phyloP scores from a whole-genome alignment of 2,329 filamentous ascomycete genomes.

The Fusarium secorum region DNA sequence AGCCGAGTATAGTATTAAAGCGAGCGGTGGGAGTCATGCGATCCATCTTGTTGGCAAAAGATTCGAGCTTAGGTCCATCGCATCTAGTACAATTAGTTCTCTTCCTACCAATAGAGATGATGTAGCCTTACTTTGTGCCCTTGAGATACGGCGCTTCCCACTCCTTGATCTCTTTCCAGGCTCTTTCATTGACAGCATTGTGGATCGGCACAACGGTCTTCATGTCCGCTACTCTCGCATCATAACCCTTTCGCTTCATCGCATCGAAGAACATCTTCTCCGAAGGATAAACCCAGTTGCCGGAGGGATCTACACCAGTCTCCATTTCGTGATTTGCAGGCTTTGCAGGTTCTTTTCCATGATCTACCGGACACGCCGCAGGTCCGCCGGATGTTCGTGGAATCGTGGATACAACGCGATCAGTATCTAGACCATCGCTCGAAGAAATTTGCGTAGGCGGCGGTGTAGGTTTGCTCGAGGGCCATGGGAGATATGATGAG shows the following conservation, averaged over 20 bases:
- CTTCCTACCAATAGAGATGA: fast-evolving
- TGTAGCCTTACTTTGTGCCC: slow-evolving; percentile 60
- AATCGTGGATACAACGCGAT: slow-evolving; percentile 82
- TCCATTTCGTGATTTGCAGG: slow-evolving; percentile 80
- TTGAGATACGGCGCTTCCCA: slow-evolving; percentile 80
- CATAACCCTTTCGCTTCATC: slow-evolving; percentile 89
- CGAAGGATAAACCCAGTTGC: slow-evolving; percentile 97
- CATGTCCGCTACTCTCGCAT: slow-evolving; percentile 78
- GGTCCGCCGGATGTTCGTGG: slow-evolving; percentile 64
- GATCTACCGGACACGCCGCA: slow-evolving; percentile 51
- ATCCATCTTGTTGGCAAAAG: slow-evolving; percentile 77
- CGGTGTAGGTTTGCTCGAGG: slow-evolving; percentile 43
- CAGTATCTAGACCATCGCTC: slow-evolving; percentile 61
- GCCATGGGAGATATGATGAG: slow-evolving; percentile 53
- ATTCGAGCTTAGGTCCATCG: slow-evolving; percentile 83
- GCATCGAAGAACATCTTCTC: slow-evolving; percentile 99
- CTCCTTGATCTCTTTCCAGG: slow-evolving; percentile 88
- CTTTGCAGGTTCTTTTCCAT: slow-evolving; percentile 39
- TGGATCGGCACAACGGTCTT: slow-evolving; percentile 94
- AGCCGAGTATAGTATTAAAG: slow-evolving; percentile 85
- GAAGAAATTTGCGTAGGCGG: slow-evolving; percentile 2
- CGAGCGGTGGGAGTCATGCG: slow-evolving; percentile 83
- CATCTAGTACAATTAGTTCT: slow-evolving; percentile 46
- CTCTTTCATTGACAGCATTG: slow-evolving; percentile 97
- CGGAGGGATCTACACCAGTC: slow-evolving; percentile 73